These are phyloP conservation scores for Xylariaceae sp. DNA, from an alignment of 2,329 filamentous ascomycete genomes.

Conservation along the genomic window DNA sequence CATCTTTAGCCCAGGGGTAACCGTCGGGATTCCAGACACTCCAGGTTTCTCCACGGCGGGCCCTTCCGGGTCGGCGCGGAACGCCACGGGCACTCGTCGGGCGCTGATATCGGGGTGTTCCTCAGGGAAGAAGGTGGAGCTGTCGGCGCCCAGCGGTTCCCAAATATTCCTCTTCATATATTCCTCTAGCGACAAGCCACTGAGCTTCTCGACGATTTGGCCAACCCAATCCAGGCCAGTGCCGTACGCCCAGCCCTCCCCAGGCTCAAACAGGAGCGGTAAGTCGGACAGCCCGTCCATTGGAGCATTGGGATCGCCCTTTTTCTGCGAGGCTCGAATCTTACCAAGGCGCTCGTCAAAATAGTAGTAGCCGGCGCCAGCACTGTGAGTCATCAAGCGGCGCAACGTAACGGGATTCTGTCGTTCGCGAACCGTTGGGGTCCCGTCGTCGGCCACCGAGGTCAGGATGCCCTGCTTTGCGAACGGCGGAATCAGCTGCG, in stretches of 20 bases:
- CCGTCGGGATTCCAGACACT: conserved; percentile 14
- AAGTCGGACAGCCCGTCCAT: conserved; percentile 38
- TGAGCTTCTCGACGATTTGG: conserved; percentile 37
- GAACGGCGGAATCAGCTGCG: conserved; percentile 46
- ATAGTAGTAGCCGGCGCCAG: conserved; percentile 48
- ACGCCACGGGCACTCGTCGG: conserved; percentile 27
- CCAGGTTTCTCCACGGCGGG: conserved; percentile 25
- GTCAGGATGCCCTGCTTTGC: conserved; percentile 46
- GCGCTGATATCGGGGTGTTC: conserved; percentile 17
- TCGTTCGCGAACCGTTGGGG: conserved; percentile 35
- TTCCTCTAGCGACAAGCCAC: conserved; percentile 25
- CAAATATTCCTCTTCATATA: conserved; percentile 31
- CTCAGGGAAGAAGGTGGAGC: conserved; percentile 29
- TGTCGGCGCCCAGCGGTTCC: conserved; percentile 20
- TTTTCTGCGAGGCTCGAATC: conserved; percentile 12
- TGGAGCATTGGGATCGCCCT: background rate
- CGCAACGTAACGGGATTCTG: conserved; percentile 45
- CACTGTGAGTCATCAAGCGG: conserved; percentile 51
- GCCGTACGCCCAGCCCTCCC: conserved; percentile 48
- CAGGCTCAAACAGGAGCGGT: conserved; percentile 49
- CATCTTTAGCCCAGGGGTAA: conserved; percentile 24
- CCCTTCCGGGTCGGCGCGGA: conserved; percentile 21
- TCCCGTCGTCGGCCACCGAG: conserved; percentile 44
- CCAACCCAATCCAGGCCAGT: conserved; percentile 47
- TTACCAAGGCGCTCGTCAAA: conserved; percentile 30